phyloP scores from a whole-genome alignment of 768 basidiomycete species.

The Dendrothele bispora region DNA sequence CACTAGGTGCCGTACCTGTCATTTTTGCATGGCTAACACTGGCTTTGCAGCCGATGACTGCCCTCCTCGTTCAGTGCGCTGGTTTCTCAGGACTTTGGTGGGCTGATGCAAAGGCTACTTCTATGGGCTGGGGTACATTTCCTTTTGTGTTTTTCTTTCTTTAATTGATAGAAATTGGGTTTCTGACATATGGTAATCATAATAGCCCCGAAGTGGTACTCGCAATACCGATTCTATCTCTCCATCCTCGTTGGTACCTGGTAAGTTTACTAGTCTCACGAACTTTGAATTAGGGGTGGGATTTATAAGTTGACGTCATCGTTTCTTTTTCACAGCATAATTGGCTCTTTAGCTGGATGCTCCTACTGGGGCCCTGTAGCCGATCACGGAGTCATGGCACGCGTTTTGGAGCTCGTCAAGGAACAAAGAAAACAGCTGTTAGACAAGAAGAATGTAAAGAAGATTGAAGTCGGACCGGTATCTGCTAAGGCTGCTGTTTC shows the following conservation, averaged over 20 bases:
- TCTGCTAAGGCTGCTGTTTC: conserved; percentile 63
- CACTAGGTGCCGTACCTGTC: conserved; percentile 83
- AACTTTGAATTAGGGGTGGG: background rate
- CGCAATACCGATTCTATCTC: conserved; percentile 97
- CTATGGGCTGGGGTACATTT: conserved; percentile 82
- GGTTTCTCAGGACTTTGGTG: conserved; percentile 90
- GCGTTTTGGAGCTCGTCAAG: conserved; percentile 62
- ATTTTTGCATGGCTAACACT: conserved; percentile 89
- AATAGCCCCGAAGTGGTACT: conserved; percentile 90
- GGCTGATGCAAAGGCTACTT: conserved; percentile 73
- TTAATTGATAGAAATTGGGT: background rate
- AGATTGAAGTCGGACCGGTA: conserved; percentile 50
- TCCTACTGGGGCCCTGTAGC: conserved; percentile 88
- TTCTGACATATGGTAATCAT: too few species aligned
- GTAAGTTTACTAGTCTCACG: conserved; percentile 27
- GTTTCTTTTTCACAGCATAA: conserved; percentile 52
- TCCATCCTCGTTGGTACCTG: conserved; percentile 84
- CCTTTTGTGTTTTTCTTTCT: background rate
- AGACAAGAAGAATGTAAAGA: conserved; percentile 52
- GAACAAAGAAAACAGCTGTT: conserved; percentile 49
- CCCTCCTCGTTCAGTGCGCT: conserved; percentile 83
- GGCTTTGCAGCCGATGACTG: conserved; percentile 73
- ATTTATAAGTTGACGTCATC: too few species aligned
- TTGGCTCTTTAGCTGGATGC: conserved; percentile 84
- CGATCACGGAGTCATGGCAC: conserved; percentile 64